A percentile compares a stretch with the other conserved stretches of the same genome.
phyloP scores from a whole-genome alignment of 2,329 filamentous ascomycete species.

The Talaromyces piceae region DNA sequence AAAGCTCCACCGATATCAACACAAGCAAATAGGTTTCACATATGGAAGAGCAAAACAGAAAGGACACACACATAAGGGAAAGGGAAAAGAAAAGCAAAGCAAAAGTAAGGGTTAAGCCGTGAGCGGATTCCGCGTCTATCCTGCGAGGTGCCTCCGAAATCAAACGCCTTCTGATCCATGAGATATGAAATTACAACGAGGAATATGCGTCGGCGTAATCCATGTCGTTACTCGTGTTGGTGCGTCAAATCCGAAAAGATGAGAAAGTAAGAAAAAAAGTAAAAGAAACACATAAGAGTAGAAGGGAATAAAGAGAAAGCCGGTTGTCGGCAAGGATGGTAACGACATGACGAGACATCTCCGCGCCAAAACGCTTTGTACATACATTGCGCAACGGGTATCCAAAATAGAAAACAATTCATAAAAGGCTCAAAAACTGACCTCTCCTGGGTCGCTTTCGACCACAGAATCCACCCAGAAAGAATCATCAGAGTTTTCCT shows the following conservation, averaged over 20 bases:
- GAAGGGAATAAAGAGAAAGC: too few relatives aligned
- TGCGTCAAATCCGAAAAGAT: neutral
- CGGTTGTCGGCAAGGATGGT: too few relatives aligned
- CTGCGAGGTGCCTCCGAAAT: neutral
- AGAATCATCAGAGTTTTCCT: slow-evolving; percentile 23
- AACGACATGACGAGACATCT: too few relatives aligned
- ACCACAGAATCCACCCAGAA: slow-evolving; percentile 37
- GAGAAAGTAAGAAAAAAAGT: neutral
- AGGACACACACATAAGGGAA: too few relatives aligned
- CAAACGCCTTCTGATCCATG: neutral
- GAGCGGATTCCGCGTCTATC: neutral
- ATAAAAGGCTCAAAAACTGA: slow-evolving; percentile 29
- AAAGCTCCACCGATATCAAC: neutral
- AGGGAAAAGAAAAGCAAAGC: too few relatives aligned
- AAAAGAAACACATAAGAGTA: too few relatives aligned
- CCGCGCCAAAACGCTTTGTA: neutral
- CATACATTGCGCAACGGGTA: neutral
- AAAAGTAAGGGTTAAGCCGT: too few relatives aligned
- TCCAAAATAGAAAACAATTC: slow-evolving; percentile 2
- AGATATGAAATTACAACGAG: neutral
- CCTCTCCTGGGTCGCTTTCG: slow-evolving; percentile 37
- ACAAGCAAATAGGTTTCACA: neutral
- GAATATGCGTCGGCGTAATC: neutral
- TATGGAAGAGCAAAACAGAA: neutral
- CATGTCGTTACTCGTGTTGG: neutral